Base-by-base conservation (phyloP, 1,284 basidiomycete genomes). In the Moesziomyces aphidis region DNA sequence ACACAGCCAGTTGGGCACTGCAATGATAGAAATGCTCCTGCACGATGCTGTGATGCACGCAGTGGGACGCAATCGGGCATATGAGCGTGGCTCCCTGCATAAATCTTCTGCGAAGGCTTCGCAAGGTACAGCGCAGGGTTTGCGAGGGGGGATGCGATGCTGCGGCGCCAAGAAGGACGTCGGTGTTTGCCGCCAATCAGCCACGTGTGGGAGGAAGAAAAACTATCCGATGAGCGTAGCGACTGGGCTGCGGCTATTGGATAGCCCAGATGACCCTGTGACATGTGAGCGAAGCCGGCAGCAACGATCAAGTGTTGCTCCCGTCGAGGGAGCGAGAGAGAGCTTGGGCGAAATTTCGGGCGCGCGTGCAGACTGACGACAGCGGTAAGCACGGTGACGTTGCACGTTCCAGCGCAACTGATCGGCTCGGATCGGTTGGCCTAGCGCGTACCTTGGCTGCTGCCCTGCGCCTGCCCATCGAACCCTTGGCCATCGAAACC, bases 311-410 rank as follows among this genome's bases (percentile, higher is more conserved):
- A 11, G 31, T 34, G 31, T 34, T 34, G 31, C 11, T 13, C 13
- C 9, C 31, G 8, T 5, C 31, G 31, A 42, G 39, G 39, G 6
- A 28, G 36, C 13, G 11, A 17, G 36, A 36, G 36, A 36, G 17
- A 17, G 36, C 13, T 1, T 15, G 39, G 1, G 19, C 17, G 26
- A 57, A 61, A 54, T 44, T 44, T 54, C 31, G 47, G 23, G 46
- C 54, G 58, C 39, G 39, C 15, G 39, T 19, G 39, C 64, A 56
- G 46, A 43, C 58, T 67, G 66, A 69, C 60, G 65, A 58, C 47
- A 69, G 61, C 23, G 3, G 21, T 4, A 69, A 59, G 66, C 66
- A 63, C 61, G 61, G 67, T 69, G 67, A 69, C 67, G 61, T 69
- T 61, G 55, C 31, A 34, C 31, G 31, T 34, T 34, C 13, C 10